Evolutionary conservation across 2,329 filamentous ascomycete genomes (phyloP).

Genomic region (Ceratocystis diversiconidia): DNA sequence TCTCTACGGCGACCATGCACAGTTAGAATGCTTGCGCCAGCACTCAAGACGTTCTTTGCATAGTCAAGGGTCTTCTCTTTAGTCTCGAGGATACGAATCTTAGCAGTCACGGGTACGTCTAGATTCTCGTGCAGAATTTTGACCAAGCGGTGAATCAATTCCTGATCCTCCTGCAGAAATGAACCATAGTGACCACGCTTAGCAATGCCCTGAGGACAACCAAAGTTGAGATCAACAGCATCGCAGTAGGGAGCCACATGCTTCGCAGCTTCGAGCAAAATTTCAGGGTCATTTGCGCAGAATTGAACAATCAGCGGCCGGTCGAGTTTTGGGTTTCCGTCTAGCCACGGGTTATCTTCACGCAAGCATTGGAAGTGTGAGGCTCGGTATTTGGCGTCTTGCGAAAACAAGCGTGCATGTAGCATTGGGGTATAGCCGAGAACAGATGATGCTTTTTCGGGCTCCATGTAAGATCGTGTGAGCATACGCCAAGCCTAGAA

Average conservation of each 20-base stretch:
- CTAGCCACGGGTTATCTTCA: conserved; percentile 43
- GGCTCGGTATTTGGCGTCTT: conserved; percentile 61
- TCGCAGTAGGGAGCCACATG: conserved; percentile 79
- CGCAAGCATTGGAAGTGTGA: conserved; percentile 56
- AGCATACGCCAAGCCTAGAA: conserved; percentile 86
- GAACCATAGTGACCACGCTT: conserved; percentile 81
- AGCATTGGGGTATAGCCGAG: conserved; percentile 94
- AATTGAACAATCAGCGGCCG: conserved; percentile 92
- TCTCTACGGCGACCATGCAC: conserved; percentile 81
- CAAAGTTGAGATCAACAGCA: conserved; percentile 87
- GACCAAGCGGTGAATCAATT: conserved; percentile 68
- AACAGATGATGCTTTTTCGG: conserved; percentile 47
- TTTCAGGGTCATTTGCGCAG: conserved; percentile 76
- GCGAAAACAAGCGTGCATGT: conserved; percentile 75
- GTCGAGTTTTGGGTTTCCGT: conserved; percentile 75
- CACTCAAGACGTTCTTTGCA: conserved; percentile 69
- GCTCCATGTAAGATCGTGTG: conserved; percentile 75
- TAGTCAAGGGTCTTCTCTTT: conserved; percentile 78
- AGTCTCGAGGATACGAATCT: conserved; percentile 81
- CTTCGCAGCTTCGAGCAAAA: conserved; percentile 63
- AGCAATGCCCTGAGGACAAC: conserved; percentile 92
- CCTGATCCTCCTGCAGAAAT: conserved; percentile 87
- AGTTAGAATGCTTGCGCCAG: conserved; percentile 84
- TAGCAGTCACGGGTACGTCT: conserved; percentile 77
- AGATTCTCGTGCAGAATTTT: conserved; percentile 67